Conservation (phyloP, 78 protist genomes). For the Speleostelium caveatum region DNA sequence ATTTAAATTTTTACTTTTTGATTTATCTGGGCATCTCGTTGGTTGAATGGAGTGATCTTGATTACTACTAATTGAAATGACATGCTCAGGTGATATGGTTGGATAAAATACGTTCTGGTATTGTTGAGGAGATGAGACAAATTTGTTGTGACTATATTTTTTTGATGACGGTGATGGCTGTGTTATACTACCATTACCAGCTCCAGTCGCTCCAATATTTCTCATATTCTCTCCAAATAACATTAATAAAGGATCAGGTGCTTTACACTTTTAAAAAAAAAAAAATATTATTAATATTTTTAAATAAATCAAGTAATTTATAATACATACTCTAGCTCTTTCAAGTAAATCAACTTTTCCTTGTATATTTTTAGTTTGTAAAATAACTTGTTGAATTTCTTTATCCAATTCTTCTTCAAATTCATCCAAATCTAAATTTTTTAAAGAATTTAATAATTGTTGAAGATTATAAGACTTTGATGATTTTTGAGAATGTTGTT, state of each 20-base stretch:
- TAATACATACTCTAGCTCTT: constrained; percentile 40
- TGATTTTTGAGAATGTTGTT: not conserved
- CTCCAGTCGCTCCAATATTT: not conserved
- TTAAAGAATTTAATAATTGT: constrained; percentile 35
- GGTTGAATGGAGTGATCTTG: not conserved
- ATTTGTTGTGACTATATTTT: too few species aligned
- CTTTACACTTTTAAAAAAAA: constrained; percentile 30
- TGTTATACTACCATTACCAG: not conserved
- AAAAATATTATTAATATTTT: not conserved
- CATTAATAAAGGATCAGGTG: constrained; percentile 75
- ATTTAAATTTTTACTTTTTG: constrained; percentile 67
- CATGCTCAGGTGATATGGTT: not conserved
- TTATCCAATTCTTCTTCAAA: constrained; percentile 74
- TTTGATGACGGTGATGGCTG: not conserved
- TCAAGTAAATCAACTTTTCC: constrained; percentile 68
- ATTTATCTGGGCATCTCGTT: constrained; percentile 45
- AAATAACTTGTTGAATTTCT: constrained; percentile 71
- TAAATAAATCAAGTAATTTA: not conserved
- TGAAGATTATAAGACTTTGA: not conserved
- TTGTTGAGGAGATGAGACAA: not conserved
- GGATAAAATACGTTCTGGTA: not conserved
- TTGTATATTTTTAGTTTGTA: constrained; percentile 63
- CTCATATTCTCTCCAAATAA: constrained; percentile 61
- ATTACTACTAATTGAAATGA: not conserved
- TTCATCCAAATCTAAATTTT: constrained; percentile 36